A percentile compares a stretch with the other conserved stretches of the same genome.
phyloP scores from a whole-genome alignment of 208 protist genomes.

The Strigomonas culicis region DNA sequence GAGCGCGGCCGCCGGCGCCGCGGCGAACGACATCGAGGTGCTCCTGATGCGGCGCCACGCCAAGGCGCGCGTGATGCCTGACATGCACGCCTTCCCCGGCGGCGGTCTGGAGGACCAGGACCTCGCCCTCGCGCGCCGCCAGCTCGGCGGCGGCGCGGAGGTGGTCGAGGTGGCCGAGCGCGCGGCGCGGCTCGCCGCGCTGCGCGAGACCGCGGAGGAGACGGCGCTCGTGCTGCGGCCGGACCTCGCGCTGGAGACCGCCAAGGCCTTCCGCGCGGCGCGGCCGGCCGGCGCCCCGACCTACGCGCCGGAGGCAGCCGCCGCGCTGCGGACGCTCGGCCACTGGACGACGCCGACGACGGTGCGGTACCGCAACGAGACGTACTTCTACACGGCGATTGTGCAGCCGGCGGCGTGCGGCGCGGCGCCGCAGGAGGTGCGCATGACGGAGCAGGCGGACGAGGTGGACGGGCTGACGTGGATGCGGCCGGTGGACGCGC shows the following conservation, averaged over 20 bases:
- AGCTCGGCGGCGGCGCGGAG: no score
- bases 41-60: constrained; percentile 50
- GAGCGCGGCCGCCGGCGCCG: neutral
- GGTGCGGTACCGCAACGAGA: constrained; percentile 51
- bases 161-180: constrained; percentile 15
- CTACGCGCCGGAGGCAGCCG: constrained; percentile 3
- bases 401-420: constrained; percentile 5
- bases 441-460: constrained; percentile 26
- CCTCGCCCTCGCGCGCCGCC: constrained; percentile 9
- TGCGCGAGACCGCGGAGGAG: constrained; percentile 54
- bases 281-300: constrained; percentile 20
- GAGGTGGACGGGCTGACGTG: constrained; percentile 39
- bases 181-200: constrained; percentile 25
- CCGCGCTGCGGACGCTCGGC: constrained; percentile 23
- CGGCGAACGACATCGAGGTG: constrained; percentile 34
- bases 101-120: constrained; percentile 37
- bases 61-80: constrained; percentile 51
- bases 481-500: constrained; percentile 36
- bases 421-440: constrained; percentile 20
- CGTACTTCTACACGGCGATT: constrained; percentile 35
- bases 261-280: neutral
- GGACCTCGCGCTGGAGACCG: neutral
- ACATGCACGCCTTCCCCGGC: constrained; percentile 51
- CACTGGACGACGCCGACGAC: constrained; percentile 40
- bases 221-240: constrained; percentile 14